Base-by-base conservation (phyloP, 2,329 filamentous ascomycete genomes). In the Xylariales sp. region DNA sequence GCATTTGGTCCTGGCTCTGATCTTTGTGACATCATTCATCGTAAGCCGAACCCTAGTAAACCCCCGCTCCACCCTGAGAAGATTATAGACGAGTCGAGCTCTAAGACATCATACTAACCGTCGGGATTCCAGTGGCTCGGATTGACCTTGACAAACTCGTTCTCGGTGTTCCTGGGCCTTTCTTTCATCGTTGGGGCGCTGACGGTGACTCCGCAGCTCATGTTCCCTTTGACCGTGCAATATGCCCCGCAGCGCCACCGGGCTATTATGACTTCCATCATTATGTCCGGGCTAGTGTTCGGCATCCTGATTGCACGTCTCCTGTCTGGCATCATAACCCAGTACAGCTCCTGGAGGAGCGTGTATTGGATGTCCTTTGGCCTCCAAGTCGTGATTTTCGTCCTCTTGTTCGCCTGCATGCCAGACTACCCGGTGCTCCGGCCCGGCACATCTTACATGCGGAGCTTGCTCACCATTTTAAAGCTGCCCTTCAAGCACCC, bases 341-440 rank as follows among this genome's bases (percentile, higher is more conserved):
- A 88, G 49, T 89, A 78, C 53, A 81, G 80, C 0, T 70, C 73
- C 45, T 93, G 88, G 88, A 72, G 87, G 17, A 78, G 76, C 41
- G 79, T 91, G 6, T 93, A 89, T 65, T 91, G 85, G 84, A 67
- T 90, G 43, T 75, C 83, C 0, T 74, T 90, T 5, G 85, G 71
- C 0, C 65, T 86, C 0, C 87, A 93, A 59, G 82, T 78, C 50
- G 53, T 78, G 7, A 81, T 91, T 44, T 74, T 83, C 40, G 46
- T 66, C 6, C 61, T 82, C 1, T 72, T 91, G 5, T 90, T 77
- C 66, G 55, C 80, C 30, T 86, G 81, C 59, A 83, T 93, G 81
- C 86, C 86, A 0, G 85, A 90, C 56, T 93, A 93, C 48, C 88
- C 86, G 0, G 73, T 76, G 2, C 84, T 84, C 4, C 90, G 89